Base-by-base conservation (phyloP, 2,329 filamentous ascomycete species). In the Phaeosphaeriaceae sp. region DNA sequence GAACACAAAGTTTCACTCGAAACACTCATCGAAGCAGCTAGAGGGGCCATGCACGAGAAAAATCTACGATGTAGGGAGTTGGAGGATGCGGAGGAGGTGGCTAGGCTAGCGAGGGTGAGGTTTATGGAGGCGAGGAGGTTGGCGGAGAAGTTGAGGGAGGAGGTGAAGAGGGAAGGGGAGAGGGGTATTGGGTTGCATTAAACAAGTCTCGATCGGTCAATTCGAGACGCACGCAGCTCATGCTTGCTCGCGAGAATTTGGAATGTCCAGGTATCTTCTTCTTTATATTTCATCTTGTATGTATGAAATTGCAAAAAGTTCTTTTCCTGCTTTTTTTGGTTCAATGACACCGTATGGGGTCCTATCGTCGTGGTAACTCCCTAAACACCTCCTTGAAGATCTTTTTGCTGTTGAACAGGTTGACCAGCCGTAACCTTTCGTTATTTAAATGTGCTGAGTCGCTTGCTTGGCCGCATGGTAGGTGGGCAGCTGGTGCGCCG, bases 361-460 rank as follows among this genome's bases (percentile, higher is more conserved):
- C 28, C 22, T 43, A 67, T 49, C 54, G 55, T 28, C 30, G 55
- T 3, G 60, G 60, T 67, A 95, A 75, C 64, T 89, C 87, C 66
- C 84, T 82, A 80, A 99, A 99, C 6, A 98, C 92, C 73, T 88
- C 87, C 62, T 89, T 89, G 69, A 99, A 95, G 60, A 99, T 97
- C 78, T 95, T 93, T 64, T 94, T 88, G 64, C 93, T 95, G 80
- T 97, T 97, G 60, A 93, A 87, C 69, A 99, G 75, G 78, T 99
- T 99, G 68, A 91, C 81, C 56, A 99, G 82, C 53, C 95, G 84
- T 77, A 99, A 82, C n/a, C 95, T 82, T 84, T 99, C 95, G 71
- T 99, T 98, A 72, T 97, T 92, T 78, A 99, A 79, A 85, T 99
- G 95, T 19, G 94, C 95, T 52, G 90, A 89, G 73, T 99, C 95